phyloP scores from a whole-genome alignment of 495 filamentous ascomycete species.

The Penicillium parvum region DNA sequence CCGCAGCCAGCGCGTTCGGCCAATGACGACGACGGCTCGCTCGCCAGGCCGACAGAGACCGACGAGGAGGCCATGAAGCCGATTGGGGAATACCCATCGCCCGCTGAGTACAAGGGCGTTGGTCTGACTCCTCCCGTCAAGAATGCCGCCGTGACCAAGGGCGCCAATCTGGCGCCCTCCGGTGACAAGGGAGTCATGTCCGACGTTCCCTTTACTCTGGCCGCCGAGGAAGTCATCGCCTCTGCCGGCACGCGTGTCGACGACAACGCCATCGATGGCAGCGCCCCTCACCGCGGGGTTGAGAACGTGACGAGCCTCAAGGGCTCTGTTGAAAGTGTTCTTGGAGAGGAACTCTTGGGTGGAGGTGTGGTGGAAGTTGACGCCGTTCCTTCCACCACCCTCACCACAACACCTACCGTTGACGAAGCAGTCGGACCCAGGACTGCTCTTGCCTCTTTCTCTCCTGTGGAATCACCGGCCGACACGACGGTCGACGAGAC shows the following conservation, averaged over 20 bases:
- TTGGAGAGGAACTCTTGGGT: not conserved
- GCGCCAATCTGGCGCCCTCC: slow-evolving; percentile 5
- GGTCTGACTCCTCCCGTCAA: slow-evolving; percentile 15
- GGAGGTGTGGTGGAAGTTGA: slow-evolving; percentile 2
- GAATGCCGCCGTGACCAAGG: slow-evolving; percentile 1
- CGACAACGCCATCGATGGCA: not conserved
- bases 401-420: slow-evolving; percentile 10
- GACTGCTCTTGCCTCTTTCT: slow-evolving; percentile 3
- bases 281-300: not conserved
- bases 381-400: slow-evolving; percentile 2
- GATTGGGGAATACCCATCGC: slow-evolving; percentile 24
- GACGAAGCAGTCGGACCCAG: slow-evolving; percentile 9
- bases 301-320: slow-evolving; percentile 3
- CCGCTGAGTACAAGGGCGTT: slow-evolving; percentile 20
- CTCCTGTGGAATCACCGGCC: slow-evolving; percentile 7
- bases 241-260: slow-evolving; percentile 7
- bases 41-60: slow-evolving; percentile 9
- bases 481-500: slow-evolving; percentile 5
- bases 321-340: slow-evolving; percentile 3
- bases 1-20: slow-evolving; percentile 12
- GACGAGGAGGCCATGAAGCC: slow-evolving; percentile 28
- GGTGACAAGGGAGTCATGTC: not conserved
- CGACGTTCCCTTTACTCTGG: slow-evolving; percentile 5
- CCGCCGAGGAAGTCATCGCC: slow-evolving; percentile 12
- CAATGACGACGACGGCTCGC: slow-evolving; percentile 7